Conservation (phyloP, 2,329 filamentous ascomycete species). For the Daldinia sp. region DNA sequence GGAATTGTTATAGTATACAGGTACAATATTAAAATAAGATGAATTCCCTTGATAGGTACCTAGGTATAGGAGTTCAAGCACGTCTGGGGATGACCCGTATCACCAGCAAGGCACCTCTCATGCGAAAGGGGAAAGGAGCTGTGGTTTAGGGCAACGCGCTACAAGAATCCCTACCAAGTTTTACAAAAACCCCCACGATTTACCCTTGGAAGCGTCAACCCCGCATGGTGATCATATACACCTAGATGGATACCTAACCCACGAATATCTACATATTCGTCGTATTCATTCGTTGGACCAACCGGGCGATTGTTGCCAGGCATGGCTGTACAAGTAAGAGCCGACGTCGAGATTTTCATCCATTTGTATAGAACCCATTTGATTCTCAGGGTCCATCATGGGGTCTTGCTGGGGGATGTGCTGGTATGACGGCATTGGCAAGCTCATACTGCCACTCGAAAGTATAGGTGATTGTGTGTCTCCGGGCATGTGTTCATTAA, state of each 20-base stretch:
- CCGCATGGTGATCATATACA: background rate
- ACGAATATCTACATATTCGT: background rate
- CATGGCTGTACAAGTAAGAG: background rate
- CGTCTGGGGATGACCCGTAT: too few relatives aligned
- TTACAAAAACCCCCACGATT: background rate
- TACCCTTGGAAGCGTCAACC: background rate
- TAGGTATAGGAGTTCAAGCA: background rate
- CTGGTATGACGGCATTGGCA: background rate
- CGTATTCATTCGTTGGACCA: background rate
- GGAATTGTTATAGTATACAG: background rate
- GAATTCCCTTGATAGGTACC: background rate
- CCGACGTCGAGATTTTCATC: background rate
- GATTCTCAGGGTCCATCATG: background rate
- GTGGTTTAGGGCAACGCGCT: too few relatives aligned
- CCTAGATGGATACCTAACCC: background rate
- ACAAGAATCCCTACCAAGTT: too few relatives aligned
- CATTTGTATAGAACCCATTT: background rate
- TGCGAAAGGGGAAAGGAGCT: too few relatives aligned
- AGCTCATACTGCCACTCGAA: background rate
- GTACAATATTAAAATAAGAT: background rate
- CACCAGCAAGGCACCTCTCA: too few relatives aligned
- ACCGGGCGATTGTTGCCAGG: background rate
- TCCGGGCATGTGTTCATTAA: background rate
- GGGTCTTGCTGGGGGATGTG: background rate
- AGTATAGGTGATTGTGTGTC: background rate